Evolutionary conservation across 371 early-diverging fungal species (phyloP), one percentile per base, ranked within the genome.

Genomic region (Choanephora cucurbitarum): DNA sequence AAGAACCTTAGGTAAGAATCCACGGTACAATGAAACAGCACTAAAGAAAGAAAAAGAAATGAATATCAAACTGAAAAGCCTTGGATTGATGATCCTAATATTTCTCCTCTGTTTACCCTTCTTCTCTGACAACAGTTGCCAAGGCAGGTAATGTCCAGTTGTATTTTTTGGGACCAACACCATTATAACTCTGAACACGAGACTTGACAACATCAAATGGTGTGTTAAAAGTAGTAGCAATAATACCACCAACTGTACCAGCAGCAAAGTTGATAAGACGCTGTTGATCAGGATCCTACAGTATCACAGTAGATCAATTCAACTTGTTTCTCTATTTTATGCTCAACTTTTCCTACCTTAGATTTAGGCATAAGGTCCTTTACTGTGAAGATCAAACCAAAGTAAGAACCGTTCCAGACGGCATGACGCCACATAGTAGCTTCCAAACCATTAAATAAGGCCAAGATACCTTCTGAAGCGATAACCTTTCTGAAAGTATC

Each of bases 141-240:
- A 95, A 64, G 3, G 91, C 86, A 13, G 95, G 93, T 59, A 92
- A 21, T 28, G 94, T 84, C 90, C 96, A 96, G 80, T 88, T 90
- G 75, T 96, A 97, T 70, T 88, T 91, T 40, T 72, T 69, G 8
- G 79, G 72, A 11, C 80, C 79, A 28, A 70, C 76, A 40, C 83
- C 82, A 24, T 82, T 70, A 64, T 95, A 86, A 69, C 89, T 90
- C 76, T 98, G 98, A 46, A 98, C 87, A 57, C 98, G 84, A 1
- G 97, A 94, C 84, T 98, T 98, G 57, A 95, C 95, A 28, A 98
- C 98, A 77, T 98, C 98, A 50, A 95, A 89, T 9, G 98, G 97
- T 22, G 96, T 97, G 76, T 98, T 98, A 52, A 95, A 65, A 42
- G 91, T 82, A 13, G 98, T 98, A 39, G 95, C 98, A 53, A 94